Conservation (phyloP, 2,329 filamentous ascomycete species). For the Berkeleyomyces rouxiae region DNA sequence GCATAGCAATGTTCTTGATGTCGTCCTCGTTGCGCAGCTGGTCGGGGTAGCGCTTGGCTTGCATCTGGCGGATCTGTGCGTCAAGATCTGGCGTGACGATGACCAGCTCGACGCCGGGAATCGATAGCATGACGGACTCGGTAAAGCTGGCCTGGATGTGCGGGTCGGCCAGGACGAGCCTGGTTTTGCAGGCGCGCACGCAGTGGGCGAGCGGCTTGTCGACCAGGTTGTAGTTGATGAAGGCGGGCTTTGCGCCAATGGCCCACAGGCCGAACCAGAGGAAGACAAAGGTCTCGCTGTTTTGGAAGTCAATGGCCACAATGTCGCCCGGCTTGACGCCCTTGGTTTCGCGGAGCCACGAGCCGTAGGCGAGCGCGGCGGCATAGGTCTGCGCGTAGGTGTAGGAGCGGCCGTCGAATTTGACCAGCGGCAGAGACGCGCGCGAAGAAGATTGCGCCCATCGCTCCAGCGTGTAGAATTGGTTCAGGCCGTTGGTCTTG, state of each 20-base stretch:
- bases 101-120: constrained; percentile 39
- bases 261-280: constrained; percentile 65
- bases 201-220: constrained; percentile 59
- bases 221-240: constrained; percentile 74
- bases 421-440: constrained; percentile 41
- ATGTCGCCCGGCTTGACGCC: constrained; percentile 54
- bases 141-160: constrained; percentile 28
- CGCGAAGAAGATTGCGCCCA: constrained; percentile 36
- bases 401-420: constrained; percentile 51
- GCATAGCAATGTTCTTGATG: constrained; percentile 42
- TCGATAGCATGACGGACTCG: constrained; percentile 37
- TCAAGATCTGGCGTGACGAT: constrained; percentile 44
- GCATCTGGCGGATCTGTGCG: constrained; percentile 32
- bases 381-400: constrained; percentile 66
- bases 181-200: constrained; percentile 48
- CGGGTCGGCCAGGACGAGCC: constrained; percentile 52
- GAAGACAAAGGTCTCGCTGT: constrained; percentile 63
- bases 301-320: constrained; percentile 67
- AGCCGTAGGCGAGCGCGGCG: constrained; percentile 51
- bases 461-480: constrained; percentile 61
- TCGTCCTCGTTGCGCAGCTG: constrained; percentile 33
- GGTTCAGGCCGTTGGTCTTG: constrained; percentile 41
- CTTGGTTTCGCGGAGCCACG: constrained; percentile 52
- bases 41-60: constrained; percentile 42
- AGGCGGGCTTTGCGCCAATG: constrained; percentile 66